Evolutionary conservation across 2,329 filamentous ascomycete species (phyloP), one percentile per base, ranked within the genome.

Genomic region (Sporothrix euskadiensis): DNA sequence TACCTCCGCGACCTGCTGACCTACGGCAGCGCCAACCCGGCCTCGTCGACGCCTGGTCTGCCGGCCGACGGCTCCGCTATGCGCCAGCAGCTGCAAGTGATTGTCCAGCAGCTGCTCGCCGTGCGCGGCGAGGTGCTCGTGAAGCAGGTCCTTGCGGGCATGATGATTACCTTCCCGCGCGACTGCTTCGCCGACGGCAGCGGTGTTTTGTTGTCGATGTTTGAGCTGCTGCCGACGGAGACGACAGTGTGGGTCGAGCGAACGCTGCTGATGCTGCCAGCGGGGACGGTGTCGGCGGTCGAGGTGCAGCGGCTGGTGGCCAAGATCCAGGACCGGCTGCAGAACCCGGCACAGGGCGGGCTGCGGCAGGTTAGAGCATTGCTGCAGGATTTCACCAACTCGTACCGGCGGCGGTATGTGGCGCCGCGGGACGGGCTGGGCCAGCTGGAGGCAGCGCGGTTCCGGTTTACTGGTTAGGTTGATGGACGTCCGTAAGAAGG

Each of bases 161-260:
- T 99, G 94, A 98, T 99, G 95, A 98, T 98, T 81, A 97, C 92
- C 0, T 99, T 99, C 83, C 97, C 96, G 0, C 89, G 93, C 59
- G 96, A 98, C 81, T 98, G 94, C 83, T 97, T 98, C 79, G 91
- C 94, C 0, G 96, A 99, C 80, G 94, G 94, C 19, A 97, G 94
- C 68, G 94, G 94, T 4, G 93, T 97, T n/a, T 84, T 99, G 71
- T 89, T 99, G 74, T 91, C 91, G 3, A 86, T 98, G 76, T 97
- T 99, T 80, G 92, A 97, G 81, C 84, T 98, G 56, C 85, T 97
- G 79, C 96, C 96, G 0, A 85, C 89, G 71, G 88, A 96, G 79
- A 93, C 94, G 16, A 90, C 92, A 1, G 82, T 85, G 6, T 98
- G 96, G 94, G 90, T 98, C 30, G 90, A 94, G 76, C 87, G 86